Percentiles rank a stretch among this genome's conserved stretches.
Evolutionary conservation across 352 stramenopile species (phyloP).

Genomic region (Pythium pyrilobum): DNA sequence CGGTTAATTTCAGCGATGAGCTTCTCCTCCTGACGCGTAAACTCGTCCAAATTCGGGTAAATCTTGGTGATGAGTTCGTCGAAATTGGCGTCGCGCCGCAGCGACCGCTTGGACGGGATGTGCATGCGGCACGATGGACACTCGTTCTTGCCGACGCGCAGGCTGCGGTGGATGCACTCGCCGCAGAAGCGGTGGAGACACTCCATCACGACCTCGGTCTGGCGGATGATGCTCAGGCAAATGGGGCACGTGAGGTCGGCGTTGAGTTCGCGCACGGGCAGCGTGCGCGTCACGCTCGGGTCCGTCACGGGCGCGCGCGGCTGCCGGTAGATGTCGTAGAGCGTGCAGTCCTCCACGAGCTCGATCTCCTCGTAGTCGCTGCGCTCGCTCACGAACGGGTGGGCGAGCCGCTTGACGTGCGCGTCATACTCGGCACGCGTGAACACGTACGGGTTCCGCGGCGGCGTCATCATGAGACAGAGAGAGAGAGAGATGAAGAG

Average conservation of each 20-base stretch:
- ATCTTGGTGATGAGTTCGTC: constrained; percentile 84
- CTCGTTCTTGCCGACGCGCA: constrained; percentile 82
- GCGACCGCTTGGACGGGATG: constrained; percentile 82
- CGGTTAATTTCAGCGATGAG: constrained; percentile 80
- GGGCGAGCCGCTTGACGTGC: constrained; percentile 36
- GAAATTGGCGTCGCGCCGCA: constrained; percentile 82
- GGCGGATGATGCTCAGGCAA: constrained; percentile 80
- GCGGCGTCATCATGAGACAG: neutral
- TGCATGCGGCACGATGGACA: constrained; percentile 88
- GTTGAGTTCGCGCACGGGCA: constrained; percentile 68
- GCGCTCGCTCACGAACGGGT: constrained; percentile 44
- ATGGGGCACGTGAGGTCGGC: constrained; percentile 85
- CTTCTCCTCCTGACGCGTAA: constrained; percentile 73
- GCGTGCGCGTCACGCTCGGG: constrained; percentile 42
- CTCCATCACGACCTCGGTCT: constrained; percentile 88
- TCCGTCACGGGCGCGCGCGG: constrained; percentile 59
- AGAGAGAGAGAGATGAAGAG: too few species aligned
- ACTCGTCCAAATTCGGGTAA: constrained; percentile 77
- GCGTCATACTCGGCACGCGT: constrained; percentile 63
- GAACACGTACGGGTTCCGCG: constrained; percentile 63
- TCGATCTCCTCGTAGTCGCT: constrained; percentile 86
- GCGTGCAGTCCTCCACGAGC: constrained; percentile 82
- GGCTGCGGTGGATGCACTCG: constrained; percentile 86
- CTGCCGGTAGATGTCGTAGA: constrained; percentile 88
- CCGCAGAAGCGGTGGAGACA: constrained; percentile 90